Evolutionary conservation across 2,329 filamentous ascomycete genomes (phyloP).

Genomic region (Hymenoscyphus scutula): DNA sequence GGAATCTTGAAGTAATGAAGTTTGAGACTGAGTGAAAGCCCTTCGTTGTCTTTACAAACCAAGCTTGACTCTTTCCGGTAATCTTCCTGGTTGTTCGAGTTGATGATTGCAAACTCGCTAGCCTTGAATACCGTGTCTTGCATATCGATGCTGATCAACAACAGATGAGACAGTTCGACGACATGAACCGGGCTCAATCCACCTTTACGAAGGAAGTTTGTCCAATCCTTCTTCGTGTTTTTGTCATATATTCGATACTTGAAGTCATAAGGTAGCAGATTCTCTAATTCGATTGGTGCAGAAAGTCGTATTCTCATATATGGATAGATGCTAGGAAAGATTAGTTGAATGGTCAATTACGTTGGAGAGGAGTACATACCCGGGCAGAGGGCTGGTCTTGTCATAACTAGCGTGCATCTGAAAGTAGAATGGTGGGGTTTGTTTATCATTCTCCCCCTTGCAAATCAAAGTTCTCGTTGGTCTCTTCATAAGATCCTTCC

Average conservation of each 20-base stretch:
- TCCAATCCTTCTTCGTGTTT: constrained; percentile 98
- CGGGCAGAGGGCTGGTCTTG: constrained; percentile 76
- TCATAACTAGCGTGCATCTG: constrained; percentile 88
- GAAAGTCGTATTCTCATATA: constrained; percentile 93
- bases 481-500: constrained; percentile 83
- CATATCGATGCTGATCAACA: constrained; percentile 92
- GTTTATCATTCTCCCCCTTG: constrained; percentile 77
- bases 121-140: constrained; percentile 93
- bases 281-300: constrained; percentile 90
- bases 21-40: constrained; percentile 74
- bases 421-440: constrained; percentile 85
- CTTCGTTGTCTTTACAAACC: constrained; percentile 80
- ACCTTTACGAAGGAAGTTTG: constrained; percentile 93
- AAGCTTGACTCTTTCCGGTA: constrained; percentile 81
- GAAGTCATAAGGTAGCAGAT: constrained; percentile 94
- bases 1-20: constrained; percentile 90
- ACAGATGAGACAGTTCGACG: constrained; percentile 88
- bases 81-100: constrained; percentile 81
- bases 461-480: constrained; percentile 87
- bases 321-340: constrained; percentile 66
- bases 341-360: constrained; percentile 35
- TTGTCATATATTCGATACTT: constrained; percentile 99
- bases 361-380: constrained; percentile 43
- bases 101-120: constrained; percentile 97
- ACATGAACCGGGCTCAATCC: constrained; percentile 97